Conservation (phyloP, 2,329 filamentous ascomycete genomes). For the Ascochyta rabiei region DNA sequence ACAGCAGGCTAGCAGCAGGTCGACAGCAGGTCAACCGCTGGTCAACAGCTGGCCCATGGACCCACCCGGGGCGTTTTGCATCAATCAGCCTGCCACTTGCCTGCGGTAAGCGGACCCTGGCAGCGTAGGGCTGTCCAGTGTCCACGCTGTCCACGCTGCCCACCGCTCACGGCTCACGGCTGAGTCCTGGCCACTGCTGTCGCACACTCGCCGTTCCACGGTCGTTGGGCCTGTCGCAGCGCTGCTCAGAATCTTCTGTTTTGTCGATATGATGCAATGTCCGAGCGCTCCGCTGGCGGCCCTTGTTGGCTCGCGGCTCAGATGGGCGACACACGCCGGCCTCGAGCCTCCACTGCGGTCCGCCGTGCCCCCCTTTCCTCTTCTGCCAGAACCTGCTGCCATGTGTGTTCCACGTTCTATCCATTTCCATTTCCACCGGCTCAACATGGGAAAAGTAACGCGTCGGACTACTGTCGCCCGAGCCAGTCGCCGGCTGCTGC, state of each 20-base stretch:
- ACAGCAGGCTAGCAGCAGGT: conserved; percentile 5
- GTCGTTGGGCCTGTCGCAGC: conserved; percentile 12
- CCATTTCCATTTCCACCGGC: conserved; percentile 17
- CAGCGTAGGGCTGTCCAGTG: conserved; percentile 10
- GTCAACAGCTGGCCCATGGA: conserved; percentile 18
- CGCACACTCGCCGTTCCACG: conserved; percentile 19
- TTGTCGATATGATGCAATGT: conserved; percentile 8
- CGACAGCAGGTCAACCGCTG: conserved; percentile 13
- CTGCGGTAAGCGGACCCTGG: conserved; percentile 28
- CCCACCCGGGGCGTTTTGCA: conserved; percentile 21
- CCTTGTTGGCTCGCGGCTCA: conserved; percentile 3
- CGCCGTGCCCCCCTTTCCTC: conserved; percentile 15
- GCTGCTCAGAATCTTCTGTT: conserved; percentile 6
- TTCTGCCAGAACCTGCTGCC: conserved; percentile 11
- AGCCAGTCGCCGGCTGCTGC: too few relatives aligned
- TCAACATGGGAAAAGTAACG: conserved; percentile 18
- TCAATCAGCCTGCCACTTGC: conserved; percentile 37
- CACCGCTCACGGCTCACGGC: too few relatives aligned
- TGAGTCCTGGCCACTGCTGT: conserved; percentile 1
- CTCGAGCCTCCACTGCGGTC: conserved; percentile 15
- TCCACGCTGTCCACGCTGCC: neutral
- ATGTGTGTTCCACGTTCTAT: conserved; percentile 11
- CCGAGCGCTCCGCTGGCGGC: conserved; percentile 1
- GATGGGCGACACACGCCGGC: conserved; percentile 16
- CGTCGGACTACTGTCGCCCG: conserved; percentile 29